phyloP scores from a whole-genome alignment of 73 alveolate species.

The Paramecium sexaurelia region DNA sequence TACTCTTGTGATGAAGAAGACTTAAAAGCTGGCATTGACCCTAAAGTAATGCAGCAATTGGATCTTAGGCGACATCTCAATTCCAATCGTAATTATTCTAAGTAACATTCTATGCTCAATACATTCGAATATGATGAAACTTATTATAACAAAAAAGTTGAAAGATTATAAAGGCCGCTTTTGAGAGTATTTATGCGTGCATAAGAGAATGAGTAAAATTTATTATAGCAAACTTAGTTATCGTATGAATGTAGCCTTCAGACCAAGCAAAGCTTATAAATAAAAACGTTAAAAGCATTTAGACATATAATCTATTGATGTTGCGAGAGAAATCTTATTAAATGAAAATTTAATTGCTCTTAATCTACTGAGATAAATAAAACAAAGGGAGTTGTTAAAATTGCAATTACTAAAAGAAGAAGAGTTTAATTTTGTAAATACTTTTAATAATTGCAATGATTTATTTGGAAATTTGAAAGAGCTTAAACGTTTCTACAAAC shows the following conservation, averaged over 20 bases:
- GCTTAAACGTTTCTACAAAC: background rate
- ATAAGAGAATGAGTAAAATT: constrained; percentile 36
- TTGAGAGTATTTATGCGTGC: constrained; percentile 53
- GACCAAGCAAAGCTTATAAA: constrained; percentile 14
- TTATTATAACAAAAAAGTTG: background rate
- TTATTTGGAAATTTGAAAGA: background rate
- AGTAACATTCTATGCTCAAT: background rate
- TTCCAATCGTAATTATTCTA: background rate
- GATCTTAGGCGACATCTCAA: constrained; percentile 22
- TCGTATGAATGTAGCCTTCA: constrained; percentile 21
- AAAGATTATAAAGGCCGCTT: background rate
- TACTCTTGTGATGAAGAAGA: constrained; percentile 53
- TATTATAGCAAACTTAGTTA: background rate
- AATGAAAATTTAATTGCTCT: background rate
- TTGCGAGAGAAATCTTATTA: background rate
- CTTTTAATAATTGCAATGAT: background rate
- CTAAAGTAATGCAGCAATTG: background rate
- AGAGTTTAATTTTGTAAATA: background rate
- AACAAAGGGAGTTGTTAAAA: background rate
- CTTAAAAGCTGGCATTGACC: background rate
- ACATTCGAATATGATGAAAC: background rate
- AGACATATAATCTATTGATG: background rate
- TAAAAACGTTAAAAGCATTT: background rate
- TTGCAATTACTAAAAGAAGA: background rate
- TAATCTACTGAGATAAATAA: background rate